These are phyloP conservation scores for Conticribra weissflogii DNA, from an alignment of 108 stramenopile species.

Conservation along the genomic window DNA sequence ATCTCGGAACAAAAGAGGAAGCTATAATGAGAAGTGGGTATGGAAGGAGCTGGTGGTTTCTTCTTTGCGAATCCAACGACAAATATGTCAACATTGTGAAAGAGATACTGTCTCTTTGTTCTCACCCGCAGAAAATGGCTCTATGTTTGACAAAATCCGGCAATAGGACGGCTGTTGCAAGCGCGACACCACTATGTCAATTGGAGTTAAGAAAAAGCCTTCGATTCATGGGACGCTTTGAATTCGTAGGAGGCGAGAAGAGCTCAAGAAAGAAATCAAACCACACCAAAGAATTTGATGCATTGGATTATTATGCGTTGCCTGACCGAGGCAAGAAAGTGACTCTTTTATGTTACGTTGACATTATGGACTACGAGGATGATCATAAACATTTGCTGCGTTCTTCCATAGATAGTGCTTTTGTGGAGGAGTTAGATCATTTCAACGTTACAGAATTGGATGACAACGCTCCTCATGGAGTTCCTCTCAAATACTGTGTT, in stretches of 20 bases:
- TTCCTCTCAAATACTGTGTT: slow-evolving; percentile 54
- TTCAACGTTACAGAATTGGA: slow-evolving; percentile 44
- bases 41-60: slow-evolving; percentile 86
- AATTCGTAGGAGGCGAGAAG: slow-evolving; percentile 56
- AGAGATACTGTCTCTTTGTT: slow-evolving; percentile 73
- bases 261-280: slow-evolving; percentile 21
- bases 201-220: slow-evolving; percentile 56
- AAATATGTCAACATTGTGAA: slow-evolving; percentile 64
- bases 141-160: slow-evolving; percentile 58
- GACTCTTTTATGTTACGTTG: slow-evolving; percentile 65
- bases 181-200: slow-evolving; percentile 73
- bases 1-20: slow-evolving; percentile 61
- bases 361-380: slow-evolving; percentile 33
- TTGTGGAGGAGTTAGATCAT: slow-evolving; percentile 63
- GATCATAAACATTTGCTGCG: slow-evolving; percentile 43
- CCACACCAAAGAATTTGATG: slow-evolving; percentile 64
- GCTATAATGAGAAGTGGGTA: slow-evolving; percentile 50
- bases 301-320: slow-evolving; percentile 64
- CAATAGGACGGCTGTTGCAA: slow-evolving; percentile 50
- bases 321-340: slow-evolving; percentile 56
- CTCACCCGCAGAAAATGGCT: slow-evolving; percentile 70
- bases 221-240: slow-evolving; percentile 75
- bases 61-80: slow-evolving; percentile 84
- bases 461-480: slow-evolving; percentile 23
- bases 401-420: slow-evolving; percentile 34